Conservation (phyloP, 169 alveolate species). For the Plasmodium vivax region DNA sequence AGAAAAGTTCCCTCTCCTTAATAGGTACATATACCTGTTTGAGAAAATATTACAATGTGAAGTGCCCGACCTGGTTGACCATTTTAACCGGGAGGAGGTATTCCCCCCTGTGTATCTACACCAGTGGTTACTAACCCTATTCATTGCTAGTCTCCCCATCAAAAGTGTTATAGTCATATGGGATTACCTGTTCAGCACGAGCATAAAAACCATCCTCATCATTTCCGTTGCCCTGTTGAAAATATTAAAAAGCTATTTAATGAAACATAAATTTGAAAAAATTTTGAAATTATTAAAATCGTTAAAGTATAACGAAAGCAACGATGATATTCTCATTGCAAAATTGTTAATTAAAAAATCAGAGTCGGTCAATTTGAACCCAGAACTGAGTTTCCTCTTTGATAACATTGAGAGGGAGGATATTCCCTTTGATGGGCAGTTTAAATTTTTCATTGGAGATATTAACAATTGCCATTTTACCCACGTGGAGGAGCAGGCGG, state of each 20-base stretch:
- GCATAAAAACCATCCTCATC: constrained; percentile 59
- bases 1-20: constrained; percentile 79
- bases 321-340: constrained; percentile 73
- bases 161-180: constrained; percentile 81
- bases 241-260: constrained; percentile 59
- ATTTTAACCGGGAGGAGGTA: constrained; percentile 79
- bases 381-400: constrained; percentile 26
- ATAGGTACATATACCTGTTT: constrained; percentile 76
- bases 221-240: constrained; percentile 53
- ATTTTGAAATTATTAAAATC: constrained; percentile 58
- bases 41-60: constrained; percentile 70
- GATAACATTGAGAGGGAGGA: constrained; percentile 46
- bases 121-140: constrained; percentile 80
- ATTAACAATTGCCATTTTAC: constrained; percentile 46
- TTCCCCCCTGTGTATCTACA: constrained; percentile 80
- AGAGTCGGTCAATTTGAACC: constrained; percentile 20
- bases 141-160: constrained; percentile 78
- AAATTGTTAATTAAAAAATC: constrained; percentile 49
- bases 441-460: constrained; percentile 19
- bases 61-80: constrained; percentile 78
- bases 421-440: constrained; percentile 32
- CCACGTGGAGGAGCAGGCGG: background rate
- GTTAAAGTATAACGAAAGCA: constrained; percentile 65
- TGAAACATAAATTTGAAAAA: constrained; percentile 72
- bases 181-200: constrained; percentile 76